These are phyloP conservation scores for Dothideomycetidae sp. DNA, from an alignment of 2,329 filamentous ascomycete genomes.

Conservation along the genomic window DNA sequence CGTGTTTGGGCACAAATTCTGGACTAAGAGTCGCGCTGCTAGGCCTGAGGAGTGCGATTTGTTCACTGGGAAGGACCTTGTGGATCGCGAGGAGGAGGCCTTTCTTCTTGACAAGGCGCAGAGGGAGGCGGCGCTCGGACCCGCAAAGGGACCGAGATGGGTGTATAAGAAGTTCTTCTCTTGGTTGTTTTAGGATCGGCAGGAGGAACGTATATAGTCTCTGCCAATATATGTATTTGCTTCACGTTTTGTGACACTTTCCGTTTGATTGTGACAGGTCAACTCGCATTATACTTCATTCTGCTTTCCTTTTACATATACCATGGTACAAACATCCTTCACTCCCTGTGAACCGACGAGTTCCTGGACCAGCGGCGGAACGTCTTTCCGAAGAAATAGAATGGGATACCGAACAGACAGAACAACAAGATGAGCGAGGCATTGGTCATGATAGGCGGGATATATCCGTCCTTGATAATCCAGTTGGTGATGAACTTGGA, in stretches of 20 bases:
- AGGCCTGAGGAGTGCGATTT: slow-evolving; percentile 50
- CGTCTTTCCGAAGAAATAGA: slow-evolving; percentile 45
- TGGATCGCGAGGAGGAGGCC: slow-evolving; percentile 58
- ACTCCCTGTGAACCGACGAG: slow-evolving; percentile 5
- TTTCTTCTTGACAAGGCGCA: slow-evolving; percentile 45
- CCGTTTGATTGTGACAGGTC: no score
- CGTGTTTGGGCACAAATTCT: slow-evolving; percentile 53
- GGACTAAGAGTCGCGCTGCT: slow-evolving; percentile 40
- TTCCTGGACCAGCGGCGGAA: slow-evolving; percentile 38
- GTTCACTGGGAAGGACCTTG: slow-evolving; percentile 56
- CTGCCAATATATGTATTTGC: no score
- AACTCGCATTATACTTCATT: no score
- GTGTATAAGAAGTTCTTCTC: slow-evolving; percentile 46
- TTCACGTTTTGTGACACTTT: no score
- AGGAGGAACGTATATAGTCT: no score
- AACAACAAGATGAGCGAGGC: slow-evolving; percentile 39
- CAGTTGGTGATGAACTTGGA: slow-evolving; percentile 29
- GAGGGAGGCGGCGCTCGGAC: slow-evolving; percentile 17
- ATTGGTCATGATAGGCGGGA: slow-evolving; percentile 47
- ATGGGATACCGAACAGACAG: slow-evolving; percentile 40
- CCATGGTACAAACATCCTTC: slow-evolving; percentile 1
- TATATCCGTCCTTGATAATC: slow-evolving; percentile 36
- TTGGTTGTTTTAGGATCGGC: slow-evolving; percentile 51
- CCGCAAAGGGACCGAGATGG: slow-evolving; percentile 25
- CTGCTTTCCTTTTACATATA: no score